These are phyloP conservation scores for Yamadazyma jaroonii DNA, from an alignment of 1,139 yeast species.

Conservation along the genomic window DNA sequence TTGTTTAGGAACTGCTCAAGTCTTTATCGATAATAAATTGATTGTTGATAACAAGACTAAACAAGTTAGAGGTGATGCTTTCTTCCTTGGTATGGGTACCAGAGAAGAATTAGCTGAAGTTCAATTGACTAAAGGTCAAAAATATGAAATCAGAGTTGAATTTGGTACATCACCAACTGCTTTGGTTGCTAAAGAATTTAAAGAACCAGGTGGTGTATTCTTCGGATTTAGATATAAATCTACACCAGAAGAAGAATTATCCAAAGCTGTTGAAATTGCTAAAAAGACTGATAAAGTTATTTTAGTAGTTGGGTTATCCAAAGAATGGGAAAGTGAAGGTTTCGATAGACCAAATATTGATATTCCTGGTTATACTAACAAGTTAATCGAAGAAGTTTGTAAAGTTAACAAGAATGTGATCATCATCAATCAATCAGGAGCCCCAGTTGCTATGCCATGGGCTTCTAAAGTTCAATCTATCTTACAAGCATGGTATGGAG, in stretches of 20 bases:
- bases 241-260: slow-evolving; percentile 22
- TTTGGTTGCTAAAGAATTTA: slow-evolving; percentile 17
- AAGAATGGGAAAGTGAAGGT: slow-evolving; percentile 39
- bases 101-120: slow-evolving; percentile 42
- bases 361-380: slow-evolving; percentile 49
- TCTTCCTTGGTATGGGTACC: slow-evolving; percentile 50
- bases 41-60: slow-evolving; percentile 56
- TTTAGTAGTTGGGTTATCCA: slow-evolving; percentile 39
- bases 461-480: slow-evolving; percentile 42
- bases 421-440: slow-evolving; percentile 59
- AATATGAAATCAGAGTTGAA: slow-evolving; percentile 44
- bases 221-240: slow-evolving; percentile 25
- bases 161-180: slow-evolving; percentile 51
- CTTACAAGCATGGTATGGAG: slow-evolving; percentile 49
- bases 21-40: slow-evolving; percentile 50
- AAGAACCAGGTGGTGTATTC: slow-evolving; percentile 32
- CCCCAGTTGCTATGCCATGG: slow-evolving; percentile 66
- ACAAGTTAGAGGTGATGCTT: slow-evolving; percentile 48
- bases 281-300: slow-evolving; percentile 35
- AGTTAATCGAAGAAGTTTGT: slow-evolving; percentile 42
- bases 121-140: slow-evolving; percentile 37
- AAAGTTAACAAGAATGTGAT: slow-evolving; percentile 51
- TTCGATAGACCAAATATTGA: slow-evolving; percentile 32
- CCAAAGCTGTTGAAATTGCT: slow-evolving; percentile 29
- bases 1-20: slow-evolving; percentile 51